Evolutionary conservation across 1,284 basidiomycete species (phyloP).

Genomic region (Papiliotrema laurentii): DNA sequence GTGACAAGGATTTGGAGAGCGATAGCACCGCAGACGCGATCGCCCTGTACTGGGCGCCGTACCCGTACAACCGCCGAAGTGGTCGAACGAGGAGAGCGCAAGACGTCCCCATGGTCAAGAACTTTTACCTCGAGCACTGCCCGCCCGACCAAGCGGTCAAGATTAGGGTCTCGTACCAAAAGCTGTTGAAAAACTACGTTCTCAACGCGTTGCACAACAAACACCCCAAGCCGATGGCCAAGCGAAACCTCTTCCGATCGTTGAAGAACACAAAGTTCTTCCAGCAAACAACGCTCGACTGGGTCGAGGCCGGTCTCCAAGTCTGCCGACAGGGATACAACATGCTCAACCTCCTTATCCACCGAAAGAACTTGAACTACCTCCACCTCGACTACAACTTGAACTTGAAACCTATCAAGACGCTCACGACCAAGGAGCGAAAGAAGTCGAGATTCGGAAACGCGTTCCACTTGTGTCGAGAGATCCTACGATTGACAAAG

Average conservation of each 20-base stretch:
- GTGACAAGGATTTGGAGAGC: slow-evolving; percentile 74
- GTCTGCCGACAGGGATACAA: slow-evolving; percentile 99
- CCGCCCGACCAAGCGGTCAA: slow-evolving; percentile 95
- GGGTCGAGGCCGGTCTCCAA: slow-evolving; percentile 98
- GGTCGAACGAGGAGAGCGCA: slow-evolving; percentile 91
- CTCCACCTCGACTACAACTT: slow-evolving; percentile 54
- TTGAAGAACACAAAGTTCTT: slow-evolving; percentile 99
- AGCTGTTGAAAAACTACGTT: slow-evolving; percentile 87
- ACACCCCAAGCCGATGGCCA: slow-evolving; percentile 92
- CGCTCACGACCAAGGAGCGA: slow-evolving; percentile 97
- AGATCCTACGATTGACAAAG: slow-evolving; percentile 95
- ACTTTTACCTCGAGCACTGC: slow-evolving; percentile 97
- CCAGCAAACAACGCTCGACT: slow-evolving; percentile 95
- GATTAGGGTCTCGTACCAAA: slow-evolving; percentile 98
- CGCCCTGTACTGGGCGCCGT: slow-evolving; percentile 97
- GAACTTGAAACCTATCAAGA: slow-evolving; percentile 87
- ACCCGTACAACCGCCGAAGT: slow-evolving; percentile 89
- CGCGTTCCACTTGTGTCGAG: slow-evolving; percentile 93
- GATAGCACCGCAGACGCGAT: slow-evolving; percentile 95
- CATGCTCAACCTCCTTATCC: slow-evolving; percentile 97
- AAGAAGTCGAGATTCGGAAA: slow-evolving; percentile 99
- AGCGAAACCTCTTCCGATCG: slow-evolving; percentile 93
- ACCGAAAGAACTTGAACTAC: slow-evolving; percentile 99
- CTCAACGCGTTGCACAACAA: slow-evolving; percentile 87
- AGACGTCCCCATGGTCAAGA: slow-evolving; percentile 93